Evolutionary conservation across 2,329 filamentous ascomycete species (phyloP).

Genomic region (Arthroderma uncinatum): DNA sequence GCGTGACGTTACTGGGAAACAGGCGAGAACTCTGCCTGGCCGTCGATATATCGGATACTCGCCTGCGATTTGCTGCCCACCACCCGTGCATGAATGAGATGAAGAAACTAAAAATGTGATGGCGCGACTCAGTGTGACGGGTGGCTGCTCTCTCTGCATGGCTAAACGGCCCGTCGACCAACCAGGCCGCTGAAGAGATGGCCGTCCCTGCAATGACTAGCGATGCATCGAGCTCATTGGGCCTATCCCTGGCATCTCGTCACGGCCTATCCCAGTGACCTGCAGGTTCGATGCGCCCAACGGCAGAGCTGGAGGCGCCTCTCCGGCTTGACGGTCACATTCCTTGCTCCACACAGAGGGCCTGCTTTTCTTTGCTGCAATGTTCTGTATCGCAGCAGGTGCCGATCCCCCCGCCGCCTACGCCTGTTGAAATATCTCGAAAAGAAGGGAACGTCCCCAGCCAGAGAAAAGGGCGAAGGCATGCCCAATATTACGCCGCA

Average conservation of each 20-base stretch:
- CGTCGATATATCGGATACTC: not conserved
- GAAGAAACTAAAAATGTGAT: constrained; percentile 5
- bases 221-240: constrained; percentile 3
- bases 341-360: not conserved
- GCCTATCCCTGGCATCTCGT: not conserved
- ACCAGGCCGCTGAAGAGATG: not conserved
- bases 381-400: not conserved
- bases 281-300: not conserved
- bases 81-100: not conserved
- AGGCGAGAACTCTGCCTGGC: not conserved
- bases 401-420: not conserved
- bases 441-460: not conserved
- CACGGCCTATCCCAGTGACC: not conserved
- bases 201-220: not conserved
- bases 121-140: not conserved
- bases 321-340: not conserved
- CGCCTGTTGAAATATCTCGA: not conserved
- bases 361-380: not conserved
- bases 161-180: not conserved
- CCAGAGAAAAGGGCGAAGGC: not conserved
- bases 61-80: not conserved
- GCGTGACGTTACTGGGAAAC: not conserved
- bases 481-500: constrained; percentile 5
- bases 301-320: constrained; percentile 2
- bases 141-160: constrained; percentile 1